Base-by-base conservation (phyloP, 2,329 filamentous ascomycete species). In the Botrytis tulipae region DNA sequence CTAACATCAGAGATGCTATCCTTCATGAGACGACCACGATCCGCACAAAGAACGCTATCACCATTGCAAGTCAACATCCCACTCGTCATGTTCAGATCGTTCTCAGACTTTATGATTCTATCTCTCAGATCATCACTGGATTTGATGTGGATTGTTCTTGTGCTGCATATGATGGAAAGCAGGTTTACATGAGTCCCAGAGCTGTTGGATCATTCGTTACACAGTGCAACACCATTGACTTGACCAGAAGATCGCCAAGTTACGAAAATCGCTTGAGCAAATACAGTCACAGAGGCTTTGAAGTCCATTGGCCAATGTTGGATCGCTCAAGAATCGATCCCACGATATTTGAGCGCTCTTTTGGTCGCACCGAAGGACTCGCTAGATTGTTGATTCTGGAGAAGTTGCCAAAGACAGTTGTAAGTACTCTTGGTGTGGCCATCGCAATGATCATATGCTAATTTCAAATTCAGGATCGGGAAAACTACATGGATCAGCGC, bases 71-170 rank as follows among this genome's bases (percentile, higher is more conserved):
- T 62, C 91, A 95, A 81, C 95, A 96, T 79, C 94, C 93, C 0
- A 93, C 90, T 51, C 90, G 94, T 3, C 93, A 97, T 80, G 87
- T 97, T 5, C 93, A 89, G 85, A 94, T 97, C 78, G 93, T 97
- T 35, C 86, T 97, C 44, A 91, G 93, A 51, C 89, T 96, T 54
- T 97, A 97, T 84, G 93, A 93, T 79, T 94, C 91, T 0, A 84
- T 97, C 63, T 91, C 92, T 1, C 93, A 97, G 81, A 95, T 97
- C 51, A 86, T 97, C 37, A 94, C 93, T 4, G 94, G 94, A 0
- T 97, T 97, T 78, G 94, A 97, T 78, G 93, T 97, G 67, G 93
- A 96, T 80, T 94, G 92, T 80, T 92, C 93, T 0, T 93, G 93
- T 75, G 92, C 90, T 37, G 93, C 93, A 4, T 97, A 92, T 77